These are phyloP conservation scores for Claviceps humidiphila DNA, from an alignment of 2,329 filamentous ascomycete genomes.

Conservation along the genomic window DNA sequence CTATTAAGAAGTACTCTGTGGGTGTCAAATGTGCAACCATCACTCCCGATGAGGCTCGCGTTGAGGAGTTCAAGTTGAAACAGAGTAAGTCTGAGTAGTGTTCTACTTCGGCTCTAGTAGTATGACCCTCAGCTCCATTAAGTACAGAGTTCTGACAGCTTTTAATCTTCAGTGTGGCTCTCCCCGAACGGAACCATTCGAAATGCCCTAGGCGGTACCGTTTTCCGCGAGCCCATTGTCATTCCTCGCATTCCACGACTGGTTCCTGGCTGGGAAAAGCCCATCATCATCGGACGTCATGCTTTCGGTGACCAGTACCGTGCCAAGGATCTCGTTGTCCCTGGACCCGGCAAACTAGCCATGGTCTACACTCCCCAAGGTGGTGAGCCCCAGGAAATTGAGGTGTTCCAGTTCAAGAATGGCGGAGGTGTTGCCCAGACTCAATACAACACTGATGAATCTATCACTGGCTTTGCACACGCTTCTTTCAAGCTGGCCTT, in stretches of 20 bases:
- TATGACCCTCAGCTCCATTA: neutral
- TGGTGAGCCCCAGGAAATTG: constrained; percentile 68
- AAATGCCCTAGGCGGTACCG: constrained; percentile 72
- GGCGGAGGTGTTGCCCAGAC: constrained; percentile 83
- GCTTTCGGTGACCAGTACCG: constrained; percentile 98
- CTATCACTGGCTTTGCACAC: constrained; percentile 88
- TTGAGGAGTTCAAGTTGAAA: constrained; percentile 98
- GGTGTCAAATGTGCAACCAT: constrained; percentile 99
- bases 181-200: constrained; percentile 88
- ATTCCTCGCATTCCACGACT: constrained; percentile 87
- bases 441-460: constrained; percentile 97
- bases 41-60: constrained; percentile 90
- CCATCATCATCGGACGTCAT: constrained; percentile 97
- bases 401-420: constrained; percentile 81
- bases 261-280: constrained; percentile 95
- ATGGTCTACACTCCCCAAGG: constrained; percentile 89
- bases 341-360: constrained; percentile 74
- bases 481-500: constrained; percentile 93
- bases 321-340: constrained; percentile 79
- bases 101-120: neutral
- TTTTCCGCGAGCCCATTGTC: constrained; percentile 98
- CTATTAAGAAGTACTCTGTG: constrained; percentile 97
- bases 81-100: constrained; percentile 54
- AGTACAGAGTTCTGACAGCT: neutral
- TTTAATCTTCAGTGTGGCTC: constrained; percentile 68